These are phyloP conservation scores for Geranium rotundifolium DNA, from an alignment of 345 rosid species.

Conservation along the genomic window DNA sequence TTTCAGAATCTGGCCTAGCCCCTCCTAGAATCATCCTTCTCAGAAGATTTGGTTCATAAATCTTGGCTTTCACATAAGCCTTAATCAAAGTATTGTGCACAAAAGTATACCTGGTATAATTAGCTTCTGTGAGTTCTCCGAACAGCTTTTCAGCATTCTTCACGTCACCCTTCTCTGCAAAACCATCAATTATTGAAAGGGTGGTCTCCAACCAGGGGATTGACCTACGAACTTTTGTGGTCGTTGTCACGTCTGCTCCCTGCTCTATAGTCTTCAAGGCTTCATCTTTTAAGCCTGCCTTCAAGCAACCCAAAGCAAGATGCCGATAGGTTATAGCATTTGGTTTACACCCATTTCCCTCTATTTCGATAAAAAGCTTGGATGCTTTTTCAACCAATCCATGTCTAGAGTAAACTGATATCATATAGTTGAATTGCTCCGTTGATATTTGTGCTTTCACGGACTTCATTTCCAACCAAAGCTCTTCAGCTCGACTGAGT, in stretches of 20 bases:
- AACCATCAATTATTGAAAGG: constrained; percentile 49
- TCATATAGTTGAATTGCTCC: constrained; percentile 64
- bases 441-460: constrained; percentile 42
- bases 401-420: constrained; percentile 57
- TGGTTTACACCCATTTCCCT: constrained; percentile 40
- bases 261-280: constrained; percentile 54
- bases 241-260: constrained; percentile 36
- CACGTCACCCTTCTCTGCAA: constrained; percentile 69
- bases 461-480: constrained; percentile 76
- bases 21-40: constrained; percentile 93
- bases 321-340: constrained; percentile 71
- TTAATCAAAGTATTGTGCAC: constrained; percentile 69
- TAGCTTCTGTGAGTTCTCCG: constrained; percentile 53
- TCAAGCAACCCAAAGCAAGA: constrained; percentile 81
- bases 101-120: constrained; percentile 58
- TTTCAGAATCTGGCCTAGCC: constrained; percentile 86
- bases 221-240: constrained; percentile 48
- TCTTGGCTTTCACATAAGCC: constrained; percentile 71
- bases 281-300: constrained; percentile 47
- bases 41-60: constrained; percentile 57
- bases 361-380: constrained; percentile 51
- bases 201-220: constrained; percentile 90
- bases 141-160: constrained; percentile 64
- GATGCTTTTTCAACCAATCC: constrained; percentile 58
- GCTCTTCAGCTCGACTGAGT: constrained; percentile 55